Evolutionary conservation across 2,329 filamentous ascomycete genomes (phyloP).

Genomic region (Clathrospora elynae): DNA sequence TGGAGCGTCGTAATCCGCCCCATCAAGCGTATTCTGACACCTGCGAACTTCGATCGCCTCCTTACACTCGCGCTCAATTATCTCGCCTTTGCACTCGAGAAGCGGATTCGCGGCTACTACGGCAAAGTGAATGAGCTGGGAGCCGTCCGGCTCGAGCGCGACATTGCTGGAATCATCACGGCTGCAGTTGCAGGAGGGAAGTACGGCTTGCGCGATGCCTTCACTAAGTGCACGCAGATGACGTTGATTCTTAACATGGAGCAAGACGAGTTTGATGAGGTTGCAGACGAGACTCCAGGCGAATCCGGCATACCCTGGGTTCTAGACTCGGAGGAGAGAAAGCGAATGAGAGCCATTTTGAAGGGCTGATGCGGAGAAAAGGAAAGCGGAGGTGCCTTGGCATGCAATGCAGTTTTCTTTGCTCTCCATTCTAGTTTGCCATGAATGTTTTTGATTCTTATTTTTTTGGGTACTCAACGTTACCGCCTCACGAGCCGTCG

Average conservation of each 20-base stretch:
- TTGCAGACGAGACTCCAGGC: constrained; percentile 56
- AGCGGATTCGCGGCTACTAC: constrained; percentile 79
- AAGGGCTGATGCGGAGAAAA: constrained; percentile 27
- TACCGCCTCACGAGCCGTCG: not conserved
- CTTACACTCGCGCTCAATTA: constrained; percentile 75
- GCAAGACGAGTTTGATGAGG: constrained; percentile 90
- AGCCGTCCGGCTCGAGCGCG: constrained; percentile 80
- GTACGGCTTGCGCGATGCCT: constrained; percentile 78
- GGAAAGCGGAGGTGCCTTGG: constrained; percentile 16
- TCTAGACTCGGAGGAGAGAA: constrained; percentile 73
- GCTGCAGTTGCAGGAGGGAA: constrained; percentile 68
- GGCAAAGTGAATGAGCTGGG: constrained; percentile 81
- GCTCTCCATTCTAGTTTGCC: not conserved
- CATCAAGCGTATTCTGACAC: constrained; percentile 80
- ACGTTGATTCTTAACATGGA: constrained; percentile 92
- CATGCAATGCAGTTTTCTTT: too few relatives aligned
- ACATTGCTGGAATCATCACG: constrained; percentile 75
- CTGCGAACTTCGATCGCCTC: constrained; percentile 74
- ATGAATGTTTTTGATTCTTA: too few relatives aligned
- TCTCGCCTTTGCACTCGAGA: constrained; percentile 80
- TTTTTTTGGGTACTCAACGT: not conserved
- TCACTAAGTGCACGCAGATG: constrained; percentile 77
- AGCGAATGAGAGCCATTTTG: constrained; percentile 72
- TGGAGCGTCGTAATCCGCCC: constrained; percentile 89
- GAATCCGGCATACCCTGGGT: constrained; percentile 72